Evolutionary conservation across 2,329 filamentous ascomycete species (phyloP), one percentile per base, ranked within the genome.

Genomic region (Diaporthe longicolla): DNA sequence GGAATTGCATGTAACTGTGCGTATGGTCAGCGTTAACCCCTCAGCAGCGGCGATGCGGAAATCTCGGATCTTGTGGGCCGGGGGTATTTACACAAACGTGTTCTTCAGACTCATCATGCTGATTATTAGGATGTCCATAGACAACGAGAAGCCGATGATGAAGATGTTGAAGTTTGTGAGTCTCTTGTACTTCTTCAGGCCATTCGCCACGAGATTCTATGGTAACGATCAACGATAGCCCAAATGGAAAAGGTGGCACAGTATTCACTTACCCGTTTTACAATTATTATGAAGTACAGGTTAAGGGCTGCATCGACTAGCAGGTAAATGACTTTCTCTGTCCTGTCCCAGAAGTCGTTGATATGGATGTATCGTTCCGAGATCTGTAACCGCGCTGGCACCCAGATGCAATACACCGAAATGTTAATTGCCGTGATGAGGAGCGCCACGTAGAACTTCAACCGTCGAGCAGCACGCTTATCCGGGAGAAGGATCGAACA

Each of bases 331-430:
- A 84, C 82, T 76, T 90, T 90, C 45, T 89, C 87, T 59, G 82
- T 82, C 9, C 87, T 84, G 61, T 89, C 88, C 88, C 88, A 90
- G 58, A 87, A 80, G 0, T 83, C 77, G 76, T 90, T 90, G 59
- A 88, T 78, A 26, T 79, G 76, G 35, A 88, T 81, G 70, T 84
- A 89, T 0, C 70, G 78, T 0, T 83, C 70, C 9, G 77, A 84
- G 7, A 85, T 81, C 55, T 87, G 83, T 0, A 89, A 79, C 2
- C 86, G 85, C 0, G 87, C 84, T 0, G 88, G 88, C 24, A 90
- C 86, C 88, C 88, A 90, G 21, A 89, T 89, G 72, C 81, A 82
- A 61, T 87, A 89, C 2, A 89, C 88, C 2, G 84, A 85, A 29
- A 89, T 85, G 63, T 89, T 90, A 72, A 90, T 82, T 2, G 82